These are phyloP conservation scores for Exophiala bonariae DNA, from an alignment of 2,329 filamentous ascomycete species.

Conservation along the genomic window DNA sequence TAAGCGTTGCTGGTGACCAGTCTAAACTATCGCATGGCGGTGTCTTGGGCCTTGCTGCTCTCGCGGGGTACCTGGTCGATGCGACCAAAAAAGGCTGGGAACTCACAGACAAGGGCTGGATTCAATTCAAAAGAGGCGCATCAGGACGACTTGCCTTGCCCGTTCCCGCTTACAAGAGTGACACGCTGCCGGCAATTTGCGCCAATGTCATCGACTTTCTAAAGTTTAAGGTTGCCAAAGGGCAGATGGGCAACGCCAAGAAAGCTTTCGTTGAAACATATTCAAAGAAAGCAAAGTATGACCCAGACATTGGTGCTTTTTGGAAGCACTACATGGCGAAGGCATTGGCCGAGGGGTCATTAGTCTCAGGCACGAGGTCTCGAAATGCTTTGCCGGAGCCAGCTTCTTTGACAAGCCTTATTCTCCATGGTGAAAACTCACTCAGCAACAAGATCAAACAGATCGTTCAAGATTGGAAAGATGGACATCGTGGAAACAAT, in stretches of 20 bases:
- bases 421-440: no score
- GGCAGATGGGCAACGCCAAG: conserved; percentile 33
- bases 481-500: no score
- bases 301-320: conserved; percentile 37
- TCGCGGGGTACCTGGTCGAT: conserved; percentile 49
- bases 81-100: conserved; percentile 45
- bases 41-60: conserved; percentile 40
- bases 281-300: conserved; percentile 28
- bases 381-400: no score
- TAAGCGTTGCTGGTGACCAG: conserved; percentile 37
- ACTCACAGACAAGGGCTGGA: conserved; percentile 41
- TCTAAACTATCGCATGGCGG: conserved; percentile 38
- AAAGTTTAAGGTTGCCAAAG: conserved; percentile 41
- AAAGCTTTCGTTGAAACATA: conserved; percentile 33
- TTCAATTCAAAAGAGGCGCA: conserved; percentile 1
- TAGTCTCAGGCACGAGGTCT: no score
- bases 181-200: background rate
- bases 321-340: conserved; percentile 33
- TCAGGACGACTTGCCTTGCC: conserved; percentile 1
- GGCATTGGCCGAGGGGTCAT: conserved; percentile 23
- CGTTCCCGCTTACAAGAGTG: background rate
- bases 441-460: background rate
- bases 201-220: conserved; percentile 49
- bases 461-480: no score
- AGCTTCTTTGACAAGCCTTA: no score